Percentiles rank a stretch among this genome's conserved stretches.
Evolutionary conservation across 768 basidiomycete species (phyloP).

Genomic region (Lentinula edodes): DNA sequence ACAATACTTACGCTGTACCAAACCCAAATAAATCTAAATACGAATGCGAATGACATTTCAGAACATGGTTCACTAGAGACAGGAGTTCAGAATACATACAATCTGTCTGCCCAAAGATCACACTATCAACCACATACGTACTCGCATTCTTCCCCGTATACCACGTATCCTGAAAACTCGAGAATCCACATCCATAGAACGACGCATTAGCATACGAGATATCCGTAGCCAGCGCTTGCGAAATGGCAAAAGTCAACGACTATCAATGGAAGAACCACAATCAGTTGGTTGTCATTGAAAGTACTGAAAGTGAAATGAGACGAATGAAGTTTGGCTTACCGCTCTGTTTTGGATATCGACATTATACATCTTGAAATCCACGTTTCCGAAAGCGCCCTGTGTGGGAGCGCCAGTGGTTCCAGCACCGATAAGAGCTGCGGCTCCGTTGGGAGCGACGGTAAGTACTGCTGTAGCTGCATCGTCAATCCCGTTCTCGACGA

Average conservation of each 20-base stretch:
- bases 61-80: neutral
- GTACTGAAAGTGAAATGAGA: neutral
- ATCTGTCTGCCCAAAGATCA: conserved; percentile 59
- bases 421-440: conserved; percentile 53
- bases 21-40: conserved; percentile 53
- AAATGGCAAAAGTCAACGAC: conserved; percentile 51
- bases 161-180: conserved; percentile 63
- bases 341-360: conserved; percentile 64
- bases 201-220: conserved; percentile 64
- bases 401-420: conserved; percentile 53
- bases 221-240: conserved; percentile 57
- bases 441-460: conserved; percentile 49
- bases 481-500: conserved; percentile 36
- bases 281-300: neutral
- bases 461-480: conserved; percentile 58
- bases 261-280: neutral
- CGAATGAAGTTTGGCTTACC: conserved; percentile 27
- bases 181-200: conserved; percentile 58
- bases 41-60: neutral
- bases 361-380: conserved; percentile 61
- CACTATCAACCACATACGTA: conserved; percentile 57
- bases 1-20: conserved; percentile 44
- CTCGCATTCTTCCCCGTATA: conserved; percentile 54
- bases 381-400: conserved; percentile 45
- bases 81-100: conserved; percentile 31